Percentiles rank a stretch among this genome's conserved stretches.
Evolutionary conservation across 352 stramenopile species (phyloP).

Genomic region (Phytophthora palmivora): DNA sequence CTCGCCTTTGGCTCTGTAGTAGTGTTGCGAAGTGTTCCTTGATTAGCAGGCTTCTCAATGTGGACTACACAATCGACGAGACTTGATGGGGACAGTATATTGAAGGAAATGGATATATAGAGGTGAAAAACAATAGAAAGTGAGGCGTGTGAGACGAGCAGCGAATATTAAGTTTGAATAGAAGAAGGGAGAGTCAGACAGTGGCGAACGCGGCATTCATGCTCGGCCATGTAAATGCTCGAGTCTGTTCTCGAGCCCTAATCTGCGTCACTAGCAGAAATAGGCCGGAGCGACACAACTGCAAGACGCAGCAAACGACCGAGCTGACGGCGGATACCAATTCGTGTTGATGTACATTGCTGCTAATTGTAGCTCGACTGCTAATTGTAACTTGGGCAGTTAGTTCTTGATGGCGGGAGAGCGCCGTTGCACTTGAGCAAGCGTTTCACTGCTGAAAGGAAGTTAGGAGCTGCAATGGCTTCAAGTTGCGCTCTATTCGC

Average conservation of each 20-base stretch:
- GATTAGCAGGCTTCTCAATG: too few species aligned
- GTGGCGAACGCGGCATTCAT: conserved; percentile 4
- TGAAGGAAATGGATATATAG: neutral
- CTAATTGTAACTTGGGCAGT: too few species aligned
- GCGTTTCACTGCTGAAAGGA: conserved; percentile 10
- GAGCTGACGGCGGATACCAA: neutral
- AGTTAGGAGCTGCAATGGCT: neutral
- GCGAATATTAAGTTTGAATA: neutral
- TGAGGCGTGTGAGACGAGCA: neutral
- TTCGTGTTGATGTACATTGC: neutral
- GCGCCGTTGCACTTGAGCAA: neutral
- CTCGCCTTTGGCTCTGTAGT: too few species aligned
- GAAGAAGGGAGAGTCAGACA: conserved; percentile 19
- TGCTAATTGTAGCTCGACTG: conserved; percentile 19
- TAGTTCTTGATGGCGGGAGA: conserved; percentile 1
- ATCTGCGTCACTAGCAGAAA: conserved; percentile 20
- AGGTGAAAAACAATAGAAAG: neutral
- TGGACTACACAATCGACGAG: too few species aligned
- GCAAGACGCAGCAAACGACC: conserved; percentile 11
- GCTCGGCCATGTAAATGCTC: conserved; percentile 10
- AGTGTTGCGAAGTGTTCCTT: too few species aligned
- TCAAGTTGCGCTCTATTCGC: neutral
- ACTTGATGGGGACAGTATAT: too few species aligned
- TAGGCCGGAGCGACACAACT: conserved; percentile 16
- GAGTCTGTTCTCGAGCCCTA: conserved; percentile 16